Percentiles rank a stretch among this genome's conserved stretches.
Evolutionary conservation across 2,329 filamentous ascomycete species (phyloP).

Genomic region (Colletotrichum tabaci): DNA sequence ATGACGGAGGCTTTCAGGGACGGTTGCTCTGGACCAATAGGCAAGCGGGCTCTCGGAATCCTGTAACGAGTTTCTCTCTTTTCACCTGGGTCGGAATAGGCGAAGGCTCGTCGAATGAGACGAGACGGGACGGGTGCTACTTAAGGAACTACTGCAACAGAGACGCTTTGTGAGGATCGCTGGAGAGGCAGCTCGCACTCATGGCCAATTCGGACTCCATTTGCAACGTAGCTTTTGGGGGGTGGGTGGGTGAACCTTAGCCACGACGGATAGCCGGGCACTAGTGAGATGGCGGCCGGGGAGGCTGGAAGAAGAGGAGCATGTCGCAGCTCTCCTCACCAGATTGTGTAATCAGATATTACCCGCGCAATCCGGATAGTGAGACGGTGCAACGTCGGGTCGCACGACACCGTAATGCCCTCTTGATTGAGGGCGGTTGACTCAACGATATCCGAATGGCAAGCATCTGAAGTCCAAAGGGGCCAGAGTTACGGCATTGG

Average conservation of each 20-base stretch:
- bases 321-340: neutral
- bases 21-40: neutral
- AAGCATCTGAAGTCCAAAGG: constrained; percentile 1
- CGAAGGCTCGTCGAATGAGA: constrained; percentile 12
- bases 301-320: constrained; percentile 29
- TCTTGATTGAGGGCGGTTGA: neutral
- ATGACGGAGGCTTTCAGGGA: neutral
- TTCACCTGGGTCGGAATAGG: neutral
- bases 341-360: neutral
- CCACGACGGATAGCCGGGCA: constrained; percentile 33
- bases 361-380: constrained; percentile 9
- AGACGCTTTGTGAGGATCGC: constrained; percentile 16
- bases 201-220: constrained; percentile 28
- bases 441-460: constrained; percentile 13
- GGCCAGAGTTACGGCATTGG: neutral
- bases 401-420: neutral
- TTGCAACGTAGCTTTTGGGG: neutral
- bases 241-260: neutral
- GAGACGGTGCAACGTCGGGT: neutral
- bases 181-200: constrained; percentile 11
- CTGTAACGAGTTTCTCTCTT: neutral
- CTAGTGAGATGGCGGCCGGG: constrained; percentile 17
- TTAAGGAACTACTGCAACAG: constrained; percentile 9
- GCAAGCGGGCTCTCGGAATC: too few species aligned
- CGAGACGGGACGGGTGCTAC: constrained; percentile 3